These are phyloP conservation scores for rapeseed (Brassica napus) DNA, from an alignment of 345 rosid genomes.

Conservation along the genomic window Da-Ae NC_063451.1:3300501-3301000, in stretches of 20 bases:
- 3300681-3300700: slow-evolving; percentile 2
- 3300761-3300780: background rate
- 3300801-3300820: slow-evolving; percentile 22
- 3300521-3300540: slow-evolving; percentile 53
- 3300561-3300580: slow-evolving; percentile 54
- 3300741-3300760: slow-evolving; percentile 6
- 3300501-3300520: slow-evolving; percentile 57
- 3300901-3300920: background rate
- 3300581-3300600: slow-evolving; percentile 58
- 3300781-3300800: slow-evolving; percentile 29
- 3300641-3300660: slow-evolving; percentile 75
- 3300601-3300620: slow-evolving; percentile 76
- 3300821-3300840: slow-evolving; percentile 21
- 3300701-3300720: background rate
- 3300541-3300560: slow-evolving; percentile 59
- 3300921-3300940: background rate
- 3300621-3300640: slow-evolving; percentile 70
- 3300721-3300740: slow-evolving; percentile 3
- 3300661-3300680: slow-evolving; percentile 62
- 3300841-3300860: slow-evolving; percentile 25
- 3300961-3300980: background rate
- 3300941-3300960: background rate
- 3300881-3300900: background rate
- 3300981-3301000: background rate
- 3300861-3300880: slow-evolving; percentile 13